phyloP scores from a whole-genome alignment of 345 rosid species.

The Heritiera fomes region DNA sequence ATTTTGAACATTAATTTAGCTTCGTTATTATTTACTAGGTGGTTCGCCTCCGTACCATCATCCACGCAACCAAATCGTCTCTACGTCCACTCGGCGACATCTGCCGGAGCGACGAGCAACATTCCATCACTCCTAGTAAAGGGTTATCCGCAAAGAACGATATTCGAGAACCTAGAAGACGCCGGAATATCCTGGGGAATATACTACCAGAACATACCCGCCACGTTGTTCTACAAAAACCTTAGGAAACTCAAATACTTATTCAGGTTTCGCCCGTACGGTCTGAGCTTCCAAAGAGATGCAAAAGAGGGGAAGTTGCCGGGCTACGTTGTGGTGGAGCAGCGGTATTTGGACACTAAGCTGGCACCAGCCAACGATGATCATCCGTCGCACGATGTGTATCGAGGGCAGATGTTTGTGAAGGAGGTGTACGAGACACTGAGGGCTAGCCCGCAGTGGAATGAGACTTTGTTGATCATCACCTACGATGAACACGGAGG shows the following conservation, averaged over 20 bases:
- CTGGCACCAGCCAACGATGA: slow-evolving; percentile 67
- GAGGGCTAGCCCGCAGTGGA: slow-evolving; percentile 93
- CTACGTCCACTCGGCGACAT: slow-evolving; percentile 74
- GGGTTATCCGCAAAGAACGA: slow-evolving; percentile 85
- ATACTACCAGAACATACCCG: slow-evolving; percentile 87
- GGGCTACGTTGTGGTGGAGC: slow-evolving; percentile 72
- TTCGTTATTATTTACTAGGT: slow-evolving; percentile 31
- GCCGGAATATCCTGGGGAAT: slow-evolving; percentile 64
- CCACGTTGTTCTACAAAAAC: slow-evolving; percentile 67
- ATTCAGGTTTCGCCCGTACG: slow-evolving; percentile 52
- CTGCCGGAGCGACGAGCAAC: slow-evolving; percentile 91
- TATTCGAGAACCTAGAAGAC: slow-evolving; percentile 65
- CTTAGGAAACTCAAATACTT: slow-evolving; percentile 71
- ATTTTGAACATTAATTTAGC: neutral
- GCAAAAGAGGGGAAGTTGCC: slow-evolving; percentile 72
- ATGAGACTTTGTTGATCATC: slow-evolving; percentile 65
- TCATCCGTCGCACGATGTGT: slow-evolving; percentile 94
- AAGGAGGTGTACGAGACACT: slow-evolving; percentile 92
- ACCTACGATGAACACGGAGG: slow-evolving; percentile 98
- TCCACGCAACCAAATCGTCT: slow-evolving; percentile 90
- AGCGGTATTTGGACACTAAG: slow-evolving; percentile 69
- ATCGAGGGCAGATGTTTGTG: slow-evolving; percentile 75
- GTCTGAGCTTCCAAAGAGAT: slow-evolving; percentile 42
- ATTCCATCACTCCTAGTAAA: slow-evolving; percentile 44
- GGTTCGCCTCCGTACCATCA: slow-evolving; percentile 89